Base-by-base conservation (phyloP, 805 yeast genomes). In the Hyphopichia homilentoma region DNA sequence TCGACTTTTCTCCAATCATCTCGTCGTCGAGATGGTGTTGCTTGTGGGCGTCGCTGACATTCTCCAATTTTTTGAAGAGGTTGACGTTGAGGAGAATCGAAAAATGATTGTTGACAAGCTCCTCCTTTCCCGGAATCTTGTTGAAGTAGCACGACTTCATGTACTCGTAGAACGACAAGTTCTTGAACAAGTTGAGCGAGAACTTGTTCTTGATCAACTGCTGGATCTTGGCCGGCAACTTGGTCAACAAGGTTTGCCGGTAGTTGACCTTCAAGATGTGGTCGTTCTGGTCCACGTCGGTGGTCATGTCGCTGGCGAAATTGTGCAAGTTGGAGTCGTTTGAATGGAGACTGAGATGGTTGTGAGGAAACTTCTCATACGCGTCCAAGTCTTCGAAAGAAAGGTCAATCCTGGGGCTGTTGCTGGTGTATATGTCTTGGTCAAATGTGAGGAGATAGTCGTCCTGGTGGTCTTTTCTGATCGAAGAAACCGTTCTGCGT, bases 131-230 rank as follows among this genome's bases (percentile, higher is more conserved):
- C 1, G 69, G 69, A 13, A 58, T 47, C 21, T 47, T 38, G 34
- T 66, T 66, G 32, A 45, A 58, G 43, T 66, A 66, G 38, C 69
- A 65, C 5, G 68, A 59, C 21, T 54, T 43, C 59, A 61, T 57
- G 47, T 65, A 66, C 38, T 61, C 65, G 36, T 50, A 63, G 16
- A 62, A 40, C 18, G 52, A 44, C 34, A 63, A 50, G 18, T 50
- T 44, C 30, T 65, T 61, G 41, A 62, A 62, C 21, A 60, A 39
- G 20, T 57, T 55, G 17, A 64, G 43, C 7, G 64, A 52, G 18
- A 43, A 46, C 30, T 47, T 49, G 39, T 47, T 58, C 27, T 46
- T 38, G 18, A 65, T 40, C 21, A 65, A 47, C 26, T 56, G 54
- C 36, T 63, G 68, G 21, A 66, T 47, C 34, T 62, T 59, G 6